These are phyloP conservation scores for Pythium volutum DNA, from an alignment of 352 stramenopile genomes.

Conservation along the genomic window DNA sequence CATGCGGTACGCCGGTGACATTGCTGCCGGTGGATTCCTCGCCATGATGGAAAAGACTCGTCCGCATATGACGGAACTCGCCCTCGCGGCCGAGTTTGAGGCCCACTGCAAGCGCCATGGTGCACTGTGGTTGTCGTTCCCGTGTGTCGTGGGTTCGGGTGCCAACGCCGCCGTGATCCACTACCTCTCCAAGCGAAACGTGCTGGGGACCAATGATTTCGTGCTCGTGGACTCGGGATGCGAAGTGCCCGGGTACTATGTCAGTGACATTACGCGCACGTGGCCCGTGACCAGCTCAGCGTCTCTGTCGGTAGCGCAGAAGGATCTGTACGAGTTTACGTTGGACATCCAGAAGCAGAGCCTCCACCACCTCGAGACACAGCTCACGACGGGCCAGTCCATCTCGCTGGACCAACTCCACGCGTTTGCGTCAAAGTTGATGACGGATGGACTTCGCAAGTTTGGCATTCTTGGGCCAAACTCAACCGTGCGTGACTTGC, in stretches of 20 bases:
- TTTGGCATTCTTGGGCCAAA: constrained; percentile 54
- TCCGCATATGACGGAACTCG: constrained; percentile 67
- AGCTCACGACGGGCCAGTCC: constrained; percentile 42
- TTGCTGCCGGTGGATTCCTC: constrained; percentile 61
- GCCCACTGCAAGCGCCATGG: constrained; percentile 68
- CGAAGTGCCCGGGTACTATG: constrained; percentile 74
- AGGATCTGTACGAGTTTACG: constrained; percentile 69
- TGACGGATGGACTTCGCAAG: constrained; percentile 61
- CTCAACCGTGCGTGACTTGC: constrained; percentile 52
- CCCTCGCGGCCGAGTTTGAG: constrained; percentile 70
- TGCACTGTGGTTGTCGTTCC: constrained; percentile 77
- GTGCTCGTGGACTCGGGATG: constrained; percentile 85
- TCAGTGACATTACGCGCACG: constrained; percentile 81
- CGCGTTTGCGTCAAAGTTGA: constrained; percentile 65
- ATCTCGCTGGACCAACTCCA: constrained; percentile 77
- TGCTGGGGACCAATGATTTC: constrained; percentile 59
- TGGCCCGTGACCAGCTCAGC: constrained; percentile 51
- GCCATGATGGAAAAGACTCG: constrained; percentile 73
- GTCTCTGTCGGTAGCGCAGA: constrained; percentile 41
- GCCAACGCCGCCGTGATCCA: constrained; percentile 82
- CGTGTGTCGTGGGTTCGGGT: constrained; percentile 74
- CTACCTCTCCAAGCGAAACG: constrained; percentile 70
- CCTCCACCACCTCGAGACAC: constrained; percentile 42
- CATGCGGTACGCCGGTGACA: constrained; percentile 73
- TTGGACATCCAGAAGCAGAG: constrained; percentile 78